phyloP scores from a whole-genome alignment of 1,284 basidiomycete genomes.

The Puccinia novopanici region DNA sequence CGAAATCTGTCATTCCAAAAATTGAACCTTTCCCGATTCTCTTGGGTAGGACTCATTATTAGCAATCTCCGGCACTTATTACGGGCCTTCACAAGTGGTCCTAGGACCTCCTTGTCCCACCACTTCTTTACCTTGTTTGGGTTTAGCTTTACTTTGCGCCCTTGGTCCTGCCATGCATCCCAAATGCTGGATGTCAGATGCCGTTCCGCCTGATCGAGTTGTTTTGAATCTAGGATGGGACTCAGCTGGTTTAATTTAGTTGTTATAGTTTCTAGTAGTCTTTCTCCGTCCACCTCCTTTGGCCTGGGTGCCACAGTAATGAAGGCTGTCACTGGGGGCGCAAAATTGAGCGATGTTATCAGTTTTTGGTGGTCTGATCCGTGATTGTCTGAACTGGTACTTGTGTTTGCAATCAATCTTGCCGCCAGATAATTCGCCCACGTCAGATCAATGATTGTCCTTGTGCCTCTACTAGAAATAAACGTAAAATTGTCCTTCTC shows the following conservation, averaged over 20 bases:
- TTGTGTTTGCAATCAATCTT: background rate
- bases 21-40: background rate
- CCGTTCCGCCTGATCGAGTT: background rate
- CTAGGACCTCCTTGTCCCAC: constrained; percentile 11
- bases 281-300: no score
- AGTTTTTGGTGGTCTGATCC: no score
- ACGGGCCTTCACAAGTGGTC: background rate
- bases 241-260: background rate
- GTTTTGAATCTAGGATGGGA: background rate
- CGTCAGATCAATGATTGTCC: constrained; percentile 8
- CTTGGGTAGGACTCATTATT: background rate
- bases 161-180: background rate
- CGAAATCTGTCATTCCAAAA: background rate
- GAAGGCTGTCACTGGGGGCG: no score
- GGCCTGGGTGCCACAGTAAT: no score
- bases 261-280: no score
- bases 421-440: background rate
- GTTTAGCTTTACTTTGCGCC: background rate
- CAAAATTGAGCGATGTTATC: background rate
- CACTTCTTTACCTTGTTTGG: background rate
- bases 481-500: background rate
- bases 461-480: background rate
- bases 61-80: background rate
- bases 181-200: background rate
- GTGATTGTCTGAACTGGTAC: background rate